phyloP scores from a whole-genome alignment of 495 filamentous ascomycete genomes.

The Penicillium paxilli region DNA sequence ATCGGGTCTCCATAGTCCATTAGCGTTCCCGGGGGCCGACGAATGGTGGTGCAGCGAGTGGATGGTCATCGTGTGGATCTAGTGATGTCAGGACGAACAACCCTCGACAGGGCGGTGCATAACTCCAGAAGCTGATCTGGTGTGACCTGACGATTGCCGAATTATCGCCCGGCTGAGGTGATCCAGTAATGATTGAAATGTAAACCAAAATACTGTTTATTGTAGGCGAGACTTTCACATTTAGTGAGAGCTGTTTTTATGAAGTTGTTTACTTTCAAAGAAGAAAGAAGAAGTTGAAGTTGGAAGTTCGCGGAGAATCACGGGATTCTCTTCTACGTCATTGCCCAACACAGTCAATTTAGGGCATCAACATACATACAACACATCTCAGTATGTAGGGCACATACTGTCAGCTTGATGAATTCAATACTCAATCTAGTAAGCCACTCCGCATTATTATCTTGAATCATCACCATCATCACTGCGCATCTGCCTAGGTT shows the following conservation, averaged over 20 bases:
- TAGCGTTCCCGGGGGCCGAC: constrained; percentile 8
- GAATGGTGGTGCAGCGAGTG: constrained; percentile 18
- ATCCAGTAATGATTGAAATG: neutral
- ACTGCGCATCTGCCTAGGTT: too few species aligned
- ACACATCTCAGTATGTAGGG: too few species aligned
- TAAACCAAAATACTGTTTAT: neutral
- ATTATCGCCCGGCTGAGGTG: constrained; percentile 2
- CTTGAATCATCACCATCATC: too few species aligned
- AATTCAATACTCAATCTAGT: too few species aligned
- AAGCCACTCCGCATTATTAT: too few species aligned
- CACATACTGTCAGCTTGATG: too few species aligned
- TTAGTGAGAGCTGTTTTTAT: too few species aligned
- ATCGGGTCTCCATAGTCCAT: constrained; percentile 6
- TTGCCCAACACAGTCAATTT: too few species aligned
- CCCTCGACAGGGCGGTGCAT: neutral
- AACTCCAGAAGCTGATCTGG: neutral
- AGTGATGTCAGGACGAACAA: constrained; percentile 18
- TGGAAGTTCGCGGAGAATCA: neutral
- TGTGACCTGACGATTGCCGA: neutral
- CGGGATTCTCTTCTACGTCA: neutral
- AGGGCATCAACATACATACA: too few species aligned
- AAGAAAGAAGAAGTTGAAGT: neutral
- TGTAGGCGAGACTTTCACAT: neutral
- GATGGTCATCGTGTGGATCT: constrained; percentile 11
- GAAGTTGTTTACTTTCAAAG: too few species aligned